Conservation (phyloP, 1,284 basidiomycete species). For the Stygiomarasmius scandens region DNA sequence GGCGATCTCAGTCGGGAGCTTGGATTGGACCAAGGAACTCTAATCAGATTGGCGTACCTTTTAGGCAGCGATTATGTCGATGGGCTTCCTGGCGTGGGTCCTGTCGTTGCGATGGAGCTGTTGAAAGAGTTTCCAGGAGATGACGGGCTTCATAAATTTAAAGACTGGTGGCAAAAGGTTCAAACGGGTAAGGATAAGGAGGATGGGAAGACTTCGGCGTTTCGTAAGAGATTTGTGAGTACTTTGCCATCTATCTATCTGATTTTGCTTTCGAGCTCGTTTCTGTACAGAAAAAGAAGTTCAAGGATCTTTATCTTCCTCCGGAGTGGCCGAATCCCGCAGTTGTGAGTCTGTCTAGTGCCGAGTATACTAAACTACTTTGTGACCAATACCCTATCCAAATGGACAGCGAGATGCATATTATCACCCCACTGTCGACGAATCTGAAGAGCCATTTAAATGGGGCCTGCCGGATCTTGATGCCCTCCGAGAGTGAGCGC, state of each 20-base stretch:
- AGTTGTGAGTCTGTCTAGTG: constrained; percentile 79
- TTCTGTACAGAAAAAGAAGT: constrained; percentile 79
- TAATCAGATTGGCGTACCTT: constrained; percentile 90
- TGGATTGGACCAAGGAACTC: constrained; percentile 83
- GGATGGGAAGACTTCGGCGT: constrained; percentile 73
- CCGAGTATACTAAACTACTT: no score
- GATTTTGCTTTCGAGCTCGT: constrained; percentile 3
- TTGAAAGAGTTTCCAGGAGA: constrained; percentile 88
- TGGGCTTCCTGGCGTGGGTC: constrained; percentile 94
- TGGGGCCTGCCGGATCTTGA: constrained; percentile 98
- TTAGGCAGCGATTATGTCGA: constrained; percentile 97
- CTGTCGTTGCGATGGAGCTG: constrained; percentile 95
- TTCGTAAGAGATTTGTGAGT: constrained; percentile 85
- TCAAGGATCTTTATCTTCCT: constrained; percentile 80
- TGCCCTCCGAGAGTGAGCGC: constrained; percentile 77
- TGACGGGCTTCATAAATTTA: constrained; percentile 84
- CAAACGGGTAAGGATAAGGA: constrained; percentile 85
- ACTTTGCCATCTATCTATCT: background rate
- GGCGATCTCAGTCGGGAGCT: constrained; percentile 88
- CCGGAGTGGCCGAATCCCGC: constrained; percentile 89
- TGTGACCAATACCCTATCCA: background rate
- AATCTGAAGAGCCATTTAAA: constrained; percentile 92
- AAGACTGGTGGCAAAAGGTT: constrained; percentile 95
- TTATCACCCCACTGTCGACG: constrained; percentile 87
- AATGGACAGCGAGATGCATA: constrained; percentile 85